Conservation (phyloP, 208 protist genomes). For the Porcisia deanei region DNA sequence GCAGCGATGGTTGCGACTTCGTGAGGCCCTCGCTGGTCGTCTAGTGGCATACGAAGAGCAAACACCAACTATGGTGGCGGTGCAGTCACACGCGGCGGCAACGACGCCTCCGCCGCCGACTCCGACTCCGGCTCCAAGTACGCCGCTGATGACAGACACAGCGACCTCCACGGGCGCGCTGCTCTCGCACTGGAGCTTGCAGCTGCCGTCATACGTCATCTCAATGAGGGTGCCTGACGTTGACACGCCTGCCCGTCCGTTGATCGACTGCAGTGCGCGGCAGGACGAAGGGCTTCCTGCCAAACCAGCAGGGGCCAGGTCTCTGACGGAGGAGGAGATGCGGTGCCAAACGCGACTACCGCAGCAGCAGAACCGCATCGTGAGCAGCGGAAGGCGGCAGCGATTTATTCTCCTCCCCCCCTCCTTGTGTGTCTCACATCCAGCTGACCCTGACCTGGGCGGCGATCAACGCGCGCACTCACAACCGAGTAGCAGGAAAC, state of each 20-base stretch:
- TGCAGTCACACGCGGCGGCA: too few species aligned
- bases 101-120: neutral
- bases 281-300: slow-evolving; percentile 4
- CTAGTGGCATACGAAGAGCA: slow-evolving; percentile 41
- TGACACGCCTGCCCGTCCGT: slow-evolving; percentile 42
- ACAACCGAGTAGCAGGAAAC: neutral
- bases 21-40: slow-evolving; percentile 35
- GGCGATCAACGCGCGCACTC: neutral
- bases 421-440: neutral
- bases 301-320: slow-evolving; percentile 5
- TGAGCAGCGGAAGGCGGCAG: neutral
- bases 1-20: slow-evolving; percentile 46
- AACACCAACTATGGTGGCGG: slow-evolving; percentile 8
- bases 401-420: neutral
- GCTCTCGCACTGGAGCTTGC: neutral
- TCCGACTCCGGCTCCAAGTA: neutral
- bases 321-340: slow-evolving; percentile 24
- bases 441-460: neutral
- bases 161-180: neutral
- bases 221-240: slow-evolving; percentile 36
- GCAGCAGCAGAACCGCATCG: slow-evolving; percentile 19
- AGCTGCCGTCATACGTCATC: neutral
- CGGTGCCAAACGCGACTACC: slow-evolving; percentile 21
- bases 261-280: slow-evolving; percentile 24
- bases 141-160: neutral